Conservation (phyloP, 1,284 basidiomycete genomes). For the Cystobasidiaceae sp. region DNA sequence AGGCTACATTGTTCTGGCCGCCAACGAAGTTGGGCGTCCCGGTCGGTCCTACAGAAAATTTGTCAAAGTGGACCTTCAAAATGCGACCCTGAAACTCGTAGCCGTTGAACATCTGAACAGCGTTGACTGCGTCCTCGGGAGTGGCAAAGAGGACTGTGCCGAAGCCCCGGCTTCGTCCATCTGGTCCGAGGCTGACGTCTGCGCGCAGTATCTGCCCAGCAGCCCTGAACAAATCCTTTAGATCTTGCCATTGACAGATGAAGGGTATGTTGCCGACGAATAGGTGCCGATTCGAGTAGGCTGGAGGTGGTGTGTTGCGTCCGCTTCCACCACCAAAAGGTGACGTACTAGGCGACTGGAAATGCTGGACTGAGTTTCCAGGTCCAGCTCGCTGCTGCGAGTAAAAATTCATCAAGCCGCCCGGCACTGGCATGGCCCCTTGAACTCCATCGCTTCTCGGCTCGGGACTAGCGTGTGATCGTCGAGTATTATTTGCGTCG, state of each 20-base stretch:
- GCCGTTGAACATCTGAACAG: conserved; percentile 52
- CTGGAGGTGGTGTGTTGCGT: conserved; percentile 21
- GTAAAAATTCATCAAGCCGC: conserved; percentile 26
- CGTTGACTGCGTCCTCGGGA: conserved; percentile 77
- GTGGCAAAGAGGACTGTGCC: conserved; percentile 80
- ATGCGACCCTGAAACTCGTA: conserved; percentile 75
- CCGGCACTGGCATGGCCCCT: conserved; percentile 13
- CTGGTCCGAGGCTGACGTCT: conserved; percentile 79
- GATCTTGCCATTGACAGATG: conserved; percentile 91
- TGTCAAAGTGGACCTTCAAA: conserved; percentile 82
- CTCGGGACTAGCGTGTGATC: too few relatives aligned
- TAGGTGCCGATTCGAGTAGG: conserved; percentile 48
- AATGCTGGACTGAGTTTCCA: background rate
- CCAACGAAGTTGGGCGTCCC: background rate
- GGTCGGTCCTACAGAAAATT: conserved; percentile 49
- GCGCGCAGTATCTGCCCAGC: conserved; percentile 91
- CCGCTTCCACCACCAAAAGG: background rate
- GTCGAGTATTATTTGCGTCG: too few relatives aligned
- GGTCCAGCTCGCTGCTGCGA: background rate
- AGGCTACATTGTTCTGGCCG: conserved; percentile 39
- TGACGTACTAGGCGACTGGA: background rate
- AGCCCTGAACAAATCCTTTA: conserved; percentile 93
- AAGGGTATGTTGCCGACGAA: conserved; percentile 86
- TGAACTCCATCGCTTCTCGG: too few relatives aligned
- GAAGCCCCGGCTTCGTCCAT: conserved; percentile 78